phyloP scores from a whole-genome alignment of 257 asterid genomes.

The Pogostemon cablin region DNA sequence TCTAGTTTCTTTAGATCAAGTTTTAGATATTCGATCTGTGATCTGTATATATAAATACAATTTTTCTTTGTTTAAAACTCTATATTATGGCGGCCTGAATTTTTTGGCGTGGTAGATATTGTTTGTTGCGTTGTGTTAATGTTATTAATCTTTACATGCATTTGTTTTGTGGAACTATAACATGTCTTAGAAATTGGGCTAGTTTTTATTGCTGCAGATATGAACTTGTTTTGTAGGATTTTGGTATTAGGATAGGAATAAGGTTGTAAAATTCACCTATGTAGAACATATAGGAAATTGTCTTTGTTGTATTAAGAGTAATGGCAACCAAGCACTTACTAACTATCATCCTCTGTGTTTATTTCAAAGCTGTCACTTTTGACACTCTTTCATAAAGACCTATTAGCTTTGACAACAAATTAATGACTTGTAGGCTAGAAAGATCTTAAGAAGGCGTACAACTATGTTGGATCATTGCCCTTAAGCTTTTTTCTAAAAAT shows the following conservation, averaged over 20 bases:
- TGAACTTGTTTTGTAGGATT: constrained; percentile 3
- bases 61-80: background rate
- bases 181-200: background rate
- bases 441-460: background rate
- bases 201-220: background rate
- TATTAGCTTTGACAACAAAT: constrained; percentile 2
- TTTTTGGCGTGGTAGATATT: background rate
- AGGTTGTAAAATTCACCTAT: background rate
- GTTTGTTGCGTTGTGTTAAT: background rate
- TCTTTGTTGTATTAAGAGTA: background rate
- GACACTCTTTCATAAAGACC: background rate
- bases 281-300: background rate
- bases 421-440: background rate
- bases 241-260: background rate
- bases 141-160: constrained; percentile 13
- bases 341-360: background rate
- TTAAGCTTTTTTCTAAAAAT: background rate
- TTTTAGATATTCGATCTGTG: constrained; percentile 23
- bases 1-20: constrained; percentile 34
- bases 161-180: constrained; percentile 22
- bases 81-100: background rate
- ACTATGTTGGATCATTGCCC: background rate
- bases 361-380: background rate
- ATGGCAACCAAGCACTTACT: background rate
- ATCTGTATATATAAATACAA: constrained; percentile 23